Conservation (phyloP, 768 basidiomycete genomes). For the Gymnopilus junonius region DNA sequence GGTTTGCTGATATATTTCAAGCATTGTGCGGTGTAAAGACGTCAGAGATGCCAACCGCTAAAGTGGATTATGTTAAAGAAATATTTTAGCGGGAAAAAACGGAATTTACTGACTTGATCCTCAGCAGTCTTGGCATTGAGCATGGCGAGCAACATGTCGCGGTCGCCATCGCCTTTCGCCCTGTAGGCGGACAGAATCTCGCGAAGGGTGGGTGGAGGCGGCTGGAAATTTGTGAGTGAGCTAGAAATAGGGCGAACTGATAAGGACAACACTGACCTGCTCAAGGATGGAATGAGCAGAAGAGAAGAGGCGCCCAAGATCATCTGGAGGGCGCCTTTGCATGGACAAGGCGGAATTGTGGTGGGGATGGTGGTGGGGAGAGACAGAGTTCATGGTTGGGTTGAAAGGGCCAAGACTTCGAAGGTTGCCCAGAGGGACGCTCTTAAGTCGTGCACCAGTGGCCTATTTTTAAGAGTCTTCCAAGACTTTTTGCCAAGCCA, state of each 20-base stretch:
- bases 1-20: conserved; percentile 59
- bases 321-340: conserved; percentile 29
- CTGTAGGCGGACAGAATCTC: conserved; percentile 89
- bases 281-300: conserved; percentile 45
- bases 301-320: conserved; percentile 39
- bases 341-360: conserved; percentile 30
- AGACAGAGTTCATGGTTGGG: conserved; percentile 39
- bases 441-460: conserved; percentile 48
- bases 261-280: conserved; percentile 38
- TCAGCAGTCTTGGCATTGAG: conserved; percentile 92
- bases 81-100: conserved; percentile 3
- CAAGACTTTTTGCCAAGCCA: conserved; percentile 55
- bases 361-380: conserved; percentile 35
- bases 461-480: conserved; percentile 49
- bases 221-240: conserved; percentile 39
- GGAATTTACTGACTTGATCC: conserved; percentile 70
- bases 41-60: conserved; percentile 76
- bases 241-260: conserved; percentile 19
- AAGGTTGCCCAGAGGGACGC: conserved; percentile 41
- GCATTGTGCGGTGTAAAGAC: conserved; percentile 69
- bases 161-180: conserved; percentile 87
- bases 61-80: conserved; percentile 10
- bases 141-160: conserved; percentile 90
- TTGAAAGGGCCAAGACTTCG: conserved; percentile 43
- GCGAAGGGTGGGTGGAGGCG: conserved; percentile 79